phyloP scores from a whole-genome alignment of 23 red algal species.

The Gracilaria vermiculophylla region DNA sequence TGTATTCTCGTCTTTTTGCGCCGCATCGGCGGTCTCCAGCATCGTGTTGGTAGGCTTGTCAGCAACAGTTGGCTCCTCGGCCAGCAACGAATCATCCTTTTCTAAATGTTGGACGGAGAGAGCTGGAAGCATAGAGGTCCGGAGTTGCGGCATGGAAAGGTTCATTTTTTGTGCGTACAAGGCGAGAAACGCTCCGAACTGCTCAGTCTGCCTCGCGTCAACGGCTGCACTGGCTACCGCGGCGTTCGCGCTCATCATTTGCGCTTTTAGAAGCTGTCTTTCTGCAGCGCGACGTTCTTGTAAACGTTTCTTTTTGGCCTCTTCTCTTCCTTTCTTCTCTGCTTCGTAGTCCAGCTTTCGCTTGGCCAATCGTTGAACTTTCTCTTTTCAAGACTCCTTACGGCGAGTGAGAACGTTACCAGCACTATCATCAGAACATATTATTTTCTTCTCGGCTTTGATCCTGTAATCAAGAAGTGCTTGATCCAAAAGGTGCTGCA shows the following conservation, averaged over 20 bases:
- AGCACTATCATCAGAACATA: not conserved
- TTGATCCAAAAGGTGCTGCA: not conserved
- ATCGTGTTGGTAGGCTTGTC: no score
- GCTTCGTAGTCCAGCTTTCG: constrained; percentile 7
- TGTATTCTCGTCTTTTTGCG: no score
- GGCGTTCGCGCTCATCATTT: not conserved
- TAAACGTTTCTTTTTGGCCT: not conserved
- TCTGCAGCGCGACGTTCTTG: not conserved
- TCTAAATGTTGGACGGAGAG: not conserved
- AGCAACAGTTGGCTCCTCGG: not conserved
- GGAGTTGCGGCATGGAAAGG: not conserved
- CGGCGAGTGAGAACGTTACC: not conserved
- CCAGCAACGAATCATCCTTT: not conserved
- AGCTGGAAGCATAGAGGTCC: not conserved
- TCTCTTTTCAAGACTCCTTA: not conserved
- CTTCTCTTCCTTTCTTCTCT: not conserved
- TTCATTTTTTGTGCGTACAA: not conserved
- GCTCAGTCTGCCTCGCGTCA: not conserved
- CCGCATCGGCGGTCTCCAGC: no score
- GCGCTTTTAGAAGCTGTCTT: not conserved
- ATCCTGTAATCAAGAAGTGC: not conserved
- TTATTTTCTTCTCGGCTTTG: not conserved
- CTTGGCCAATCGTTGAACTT: not conserved
- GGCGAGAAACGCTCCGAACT: not conserved
- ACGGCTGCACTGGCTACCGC: not conserved